Conservation (phyloP, 2,329 filamentous ascomycete genomes). For the Bisporella sp. region DNA sequence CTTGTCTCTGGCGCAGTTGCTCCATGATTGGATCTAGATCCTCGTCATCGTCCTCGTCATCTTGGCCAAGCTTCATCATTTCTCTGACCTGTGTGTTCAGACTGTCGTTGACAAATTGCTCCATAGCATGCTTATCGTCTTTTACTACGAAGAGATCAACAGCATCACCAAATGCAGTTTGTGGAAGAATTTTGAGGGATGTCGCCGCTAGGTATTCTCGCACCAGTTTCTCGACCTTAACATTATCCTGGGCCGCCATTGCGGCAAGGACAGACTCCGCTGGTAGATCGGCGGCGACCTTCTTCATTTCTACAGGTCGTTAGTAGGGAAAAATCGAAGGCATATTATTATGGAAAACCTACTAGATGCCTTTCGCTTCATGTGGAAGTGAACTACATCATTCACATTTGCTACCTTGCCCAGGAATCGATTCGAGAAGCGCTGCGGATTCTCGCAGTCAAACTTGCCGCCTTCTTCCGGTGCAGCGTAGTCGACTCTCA, state of each 20-base stretch:
- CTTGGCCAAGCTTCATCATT: constrained; percentile 56
- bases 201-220: constrained; percentile 81
- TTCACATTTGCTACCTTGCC: constrained; percentile 90
- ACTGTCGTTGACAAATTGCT: constrained; percentile 68
- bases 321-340: not conserved
- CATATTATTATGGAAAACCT: constrained; percentile 20
- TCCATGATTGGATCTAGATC: constrained; percentile 71
- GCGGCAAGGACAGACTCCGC: constrained; percentile 58
- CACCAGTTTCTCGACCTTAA: constrained; percentile 86
- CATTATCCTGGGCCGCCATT: constrained; percentile 54
- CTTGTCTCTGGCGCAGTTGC: constrained; percentile 60
- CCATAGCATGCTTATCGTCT: constrained; percentile 89
- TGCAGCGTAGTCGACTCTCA: constrained; percentile 85
- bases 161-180: constrained; percentile 88
- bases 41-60: constrained; percentile 61
- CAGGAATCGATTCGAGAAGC: constrained; percentile 88
- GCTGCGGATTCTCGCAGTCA: constrained; percentile 89
- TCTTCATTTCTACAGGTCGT: constrained; percentile 16
- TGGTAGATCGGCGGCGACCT: constrained; percentile 46
- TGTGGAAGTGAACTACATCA: constrained; percentile 88
- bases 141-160: constrained; percentile 92
- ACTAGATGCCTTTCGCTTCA: constrained; percentile 63
- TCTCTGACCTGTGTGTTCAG: constrained; percentile 64
- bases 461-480: constrained; percentile 81
- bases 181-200: constrained; percentile 84